Conservation (phyloP, 2,329 filamentous ascomycete species). For the Meredithiella fracta region DNA sequence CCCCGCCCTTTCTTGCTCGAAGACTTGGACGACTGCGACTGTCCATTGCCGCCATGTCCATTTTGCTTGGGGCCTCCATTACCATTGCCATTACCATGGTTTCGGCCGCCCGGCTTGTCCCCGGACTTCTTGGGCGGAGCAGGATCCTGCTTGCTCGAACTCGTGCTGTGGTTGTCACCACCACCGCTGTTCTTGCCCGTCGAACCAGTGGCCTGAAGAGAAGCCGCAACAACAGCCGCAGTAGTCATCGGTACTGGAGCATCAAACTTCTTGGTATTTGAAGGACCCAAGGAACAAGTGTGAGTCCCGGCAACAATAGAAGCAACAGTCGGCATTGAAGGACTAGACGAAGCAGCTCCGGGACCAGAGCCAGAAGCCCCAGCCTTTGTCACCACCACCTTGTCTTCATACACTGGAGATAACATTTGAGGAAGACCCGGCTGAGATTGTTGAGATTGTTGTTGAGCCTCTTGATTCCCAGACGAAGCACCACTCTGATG, state of each 20-base stretch:
- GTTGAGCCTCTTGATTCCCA: not conserved
- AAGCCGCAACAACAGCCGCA: not conserved
- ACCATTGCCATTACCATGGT: not conserved
- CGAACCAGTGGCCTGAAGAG: not conserved
- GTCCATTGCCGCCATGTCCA: not conserved
- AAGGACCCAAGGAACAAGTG: not conserved
- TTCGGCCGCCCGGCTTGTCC: not conserved
- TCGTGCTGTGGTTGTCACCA: not conserved
- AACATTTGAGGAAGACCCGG: not conserved
- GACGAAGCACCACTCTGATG: not conserved
- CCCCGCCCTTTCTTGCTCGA: constrained; percentile 9
- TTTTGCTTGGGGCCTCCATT: constrained; percentile 6
- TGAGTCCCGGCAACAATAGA: too few species aligned
- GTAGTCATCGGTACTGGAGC: not conserved
- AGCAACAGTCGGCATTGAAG: not conserved
- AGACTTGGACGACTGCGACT: constrained; percentile 1
- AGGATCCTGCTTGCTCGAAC: not conserved
- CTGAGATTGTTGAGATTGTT: not conserved
- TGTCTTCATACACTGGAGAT: constrained; percentile 12
- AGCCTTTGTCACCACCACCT: not conserved
- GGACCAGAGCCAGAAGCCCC: not conserved
- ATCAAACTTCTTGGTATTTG: not conserved
- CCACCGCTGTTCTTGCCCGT: not conserved
- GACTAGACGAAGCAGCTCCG: not conserved
- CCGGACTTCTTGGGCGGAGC: not conserved